A percentile compares a stretch with the other conserved stretches of the same genome.
These are phyloP conservation scores for Pichia rugopelliculosa DNA, from an alignment of 805 yeast genomes.

Conservation along the genomic window DNA sequence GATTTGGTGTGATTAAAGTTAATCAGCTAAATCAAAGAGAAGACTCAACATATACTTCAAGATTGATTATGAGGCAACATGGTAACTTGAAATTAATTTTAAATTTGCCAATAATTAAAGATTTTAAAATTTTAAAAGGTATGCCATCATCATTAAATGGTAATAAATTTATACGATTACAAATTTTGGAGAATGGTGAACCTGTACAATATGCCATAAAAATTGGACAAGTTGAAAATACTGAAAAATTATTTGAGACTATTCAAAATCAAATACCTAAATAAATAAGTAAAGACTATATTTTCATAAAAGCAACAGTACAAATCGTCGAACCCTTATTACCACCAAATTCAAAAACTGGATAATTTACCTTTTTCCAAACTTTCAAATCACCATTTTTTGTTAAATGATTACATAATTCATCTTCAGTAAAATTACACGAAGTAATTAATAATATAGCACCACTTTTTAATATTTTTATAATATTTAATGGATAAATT, in stretches of 20 bases:
- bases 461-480: conserved; percentile 44
- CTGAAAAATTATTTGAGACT: conserved; percentile 50
- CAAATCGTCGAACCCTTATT: conserved; percentile 81
- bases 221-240: conserved; percentile 53
- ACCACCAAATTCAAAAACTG: conserved; percentile 85
- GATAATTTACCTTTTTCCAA: conserved; percentile 69
- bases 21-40: conserved; percentile 35
- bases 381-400: conserved; percentile 36
- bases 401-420: conserved; percentile 51
- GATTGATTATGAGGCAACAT: conserved; percentile 87
- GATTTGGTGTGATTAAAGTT: conserved; percentile 80
- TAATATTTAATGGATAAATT: conserved; percentile 55
- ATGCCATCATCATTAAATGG: conserved; percentile 79
- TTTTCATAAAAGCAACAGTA: conserved; percentile 65
- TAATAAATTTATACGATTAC: conserved; percentile 76
- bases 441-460: conserved; percentile 75
- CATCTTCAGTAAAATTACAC: conserved; percentile 86
- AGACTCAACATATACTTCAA: conserved; percentile 35
- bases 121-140: conserved; percentile 64
- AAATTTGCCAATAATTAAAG: conserved; percentile 59
- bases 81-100: conserved; percentile 77
- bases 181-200: conserved; percentile 51
- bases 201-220: conserved; percentile 83
- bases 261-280: conserved; percentile 33
- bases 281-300: conserved; percentile 1